Evolutionary conservation across 2,329 filamentous ascomycete species (phyloP), one percentile per base, ranked within the genome.

Genomic region (Hypoxylon sp.): DNA sequence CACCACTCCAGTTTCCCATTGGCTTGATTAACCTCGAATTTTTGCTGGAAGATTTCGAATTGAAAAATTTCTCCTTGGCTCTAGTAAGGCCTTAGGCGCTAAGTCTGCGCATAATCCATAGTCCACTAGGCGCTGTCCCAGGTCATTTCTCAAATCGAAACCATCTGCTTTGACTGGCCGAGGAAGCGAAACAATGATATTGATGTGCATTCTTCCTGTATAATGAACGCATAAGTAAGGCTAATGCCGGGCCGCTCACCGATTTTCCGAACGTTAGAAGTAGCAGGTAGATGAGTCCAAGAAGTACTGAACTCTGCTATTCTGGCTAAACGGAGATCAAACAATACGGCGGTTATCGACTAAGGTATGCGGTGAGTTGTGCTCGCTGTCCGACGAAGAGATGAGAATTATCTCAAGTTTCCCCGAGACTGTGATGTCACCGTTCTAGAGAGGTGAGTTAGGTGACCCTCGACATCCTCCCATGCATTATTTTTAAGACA

Each of bases 311-410:
- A 56, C 39, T 53, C 65, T 65, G 61, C 68, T 54, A 79, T 79
- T 80, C 76, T 81, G 80, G 79, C 79, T 81, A 81, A 81, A 81
- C 70, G 79, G 69, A 74, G 78, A 81, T 81, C 78, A 81, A 78
- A 80, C 77, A 63, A 70, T 65, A 73, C 31, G 31, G 60, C 59
- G 59, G 50, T 63, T 46, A 55, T 62, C 55, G 24, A 52, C 61
- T 55, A 31, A 31, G 29, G 29, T 31, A 63, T 63, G 59, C 47
- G 66, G 51, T 63, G 62, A 65, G 62, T 53, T 56, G 22, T 29
- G 48, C 44, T 70, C 54, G 42, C 59, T 61, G 64, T 50, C 50
- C 48, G 63, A 53, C 39, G 62, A 26, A 57, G 54, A 58, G 44
- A 47, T 56, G 55, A 46, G 62, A 64, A 63, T 64, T 53, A 26